Evolutionary conservation across 495 filamentous ascomycete genomes (phyloP).

Genomic region (Penicillium taxi): DNA sequence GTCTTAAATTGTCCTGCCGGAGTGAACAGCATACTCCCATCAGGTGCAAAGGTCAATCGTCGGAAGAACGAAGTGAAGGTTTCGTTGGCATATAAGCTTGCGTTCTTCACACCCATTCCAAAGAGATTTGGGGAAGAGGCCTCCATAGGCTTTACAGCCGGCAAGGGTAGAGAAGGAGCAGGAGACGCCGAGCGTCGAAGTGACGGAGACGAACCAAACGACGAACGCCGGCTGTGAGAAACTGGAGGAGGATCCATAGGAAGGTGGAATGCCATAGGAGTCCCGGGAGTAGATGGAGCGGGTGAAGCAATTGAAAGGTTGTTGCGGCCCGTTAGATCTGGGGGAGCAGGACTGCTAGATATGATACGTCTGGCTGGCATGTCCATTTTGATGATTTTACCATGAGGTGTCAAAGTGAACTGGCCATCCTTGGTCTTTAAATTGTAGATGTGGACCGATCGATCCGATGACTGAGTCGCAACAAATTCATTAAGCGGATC

Average conservation of each 20-base stretch:
- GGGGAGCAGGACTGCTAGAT: slow-evolving; percentile 86
- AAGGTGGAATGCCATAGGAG: slow-evolving; percentile 76
- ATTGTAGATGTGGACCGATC: slow-evolving; percentile 94
- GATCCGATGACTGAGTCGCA: slow-evolving; percentile 95
- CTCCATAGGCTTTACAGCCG: slow-evolving; percentile 93
- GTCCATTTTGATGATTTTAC: slow-evolving; percentile 78
- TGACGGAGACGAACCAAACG: slow-evolving; percentile 82
- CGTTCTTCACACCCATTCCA: slow-evolving; percentile 65
- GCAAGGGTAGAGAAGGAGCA: slow-evolving; percentile 88
- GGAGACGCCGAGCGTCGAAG: slow-evolving; percentile 86
- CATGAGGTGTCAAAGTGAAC: slow-evolving; percentile 74
- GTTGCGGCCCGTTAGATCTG: slow-evolving; percentile 56
- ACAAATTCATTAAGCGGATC: slow-evolving; percentile 97
- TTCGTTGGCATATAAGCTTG: slow-evolving; percentile 93
- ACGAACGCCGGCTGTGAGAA: slow-evolving; percentile 86
- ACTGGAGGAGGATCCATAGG: slow-evolving; percentile 97
- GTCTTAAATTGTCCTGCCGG: slow-evolving; percentile 94
- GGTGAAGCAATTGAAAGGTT: slow-evolving; percentile 67
- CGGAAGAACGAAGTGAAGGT: slow-evolving; percentile 97
- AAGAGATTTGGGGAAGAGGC: slow-evolving; percentile 64
- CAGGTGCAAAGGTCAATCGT: slow-evolving; percentile 86
- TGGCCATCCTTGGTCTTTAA: slow-evolving; percentile 95
- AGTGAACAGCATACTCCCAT: slow-evolving; percentile 90
- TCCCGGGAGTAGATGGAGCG: slow-evolving; percentile 86
- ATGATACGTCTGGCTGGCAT: slow-evolving; percentile 82